These are phyloP conservation scores for Eragrostis tef DNA, from an alignment of 202 grass and related monocot species.

Conservation along the genomic window DNA sequence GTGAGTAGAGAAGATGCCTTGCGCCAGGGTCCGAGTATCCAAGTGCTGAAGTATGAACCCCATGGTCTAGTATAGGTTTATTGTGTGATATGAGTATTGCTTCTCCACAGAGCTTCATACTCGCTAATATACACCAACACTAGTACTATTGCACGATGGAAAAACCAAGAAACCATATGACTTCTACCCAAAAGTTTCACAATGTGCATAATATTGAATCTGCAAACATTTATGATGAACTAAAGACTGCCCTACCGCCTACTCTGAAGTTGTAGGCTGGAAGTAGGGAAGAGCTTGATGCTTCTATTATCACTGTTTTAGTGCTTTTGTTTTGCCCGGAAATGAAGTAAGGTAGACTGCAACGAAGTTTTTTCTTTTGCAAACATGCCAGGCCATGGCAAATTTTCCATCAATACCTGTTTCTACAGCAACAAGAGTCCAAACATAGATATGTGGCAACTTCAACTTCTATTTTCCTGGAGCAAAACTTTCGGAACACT, in stretches of 20 bases:
- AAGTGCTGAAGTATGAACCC: slow-evolving; percentile 1
- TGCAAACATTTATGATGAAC: not conserved
- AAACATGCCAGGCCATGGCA: not conserved
- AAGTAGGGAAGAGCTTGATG: not conserved
- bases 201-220: not conserved
- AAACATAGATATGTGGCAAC: not conserved
- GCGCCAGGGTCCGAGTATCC: not conserved
- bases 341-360: not conserved
- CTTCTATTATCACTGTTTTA: slow-evolving; percentile 4
- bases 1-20: not conserved
- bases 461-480: slow-evolving; percentile 4
- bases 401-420: no score
- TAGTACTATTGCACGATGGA: not conserved
- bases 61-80: not conserved
- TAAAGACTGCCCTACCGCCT: not conserved
- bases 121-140: not conserved
- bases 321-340: slow-evolving; percentile 9
- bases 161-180: not conserved
- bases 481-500: slow-evolving; percentile 20
- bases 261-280: slow-evolving; percentile 6
- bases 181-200: not conserved
- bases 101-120: not conserved
- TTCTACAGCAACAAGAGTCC: not conserved
- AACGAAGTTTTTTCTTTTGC: not conserved
- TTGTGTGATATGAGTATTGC: not conserved